Conservation (phyloP, 352 stramenopile species). For the Phytophthora nicotianae region DNA sequence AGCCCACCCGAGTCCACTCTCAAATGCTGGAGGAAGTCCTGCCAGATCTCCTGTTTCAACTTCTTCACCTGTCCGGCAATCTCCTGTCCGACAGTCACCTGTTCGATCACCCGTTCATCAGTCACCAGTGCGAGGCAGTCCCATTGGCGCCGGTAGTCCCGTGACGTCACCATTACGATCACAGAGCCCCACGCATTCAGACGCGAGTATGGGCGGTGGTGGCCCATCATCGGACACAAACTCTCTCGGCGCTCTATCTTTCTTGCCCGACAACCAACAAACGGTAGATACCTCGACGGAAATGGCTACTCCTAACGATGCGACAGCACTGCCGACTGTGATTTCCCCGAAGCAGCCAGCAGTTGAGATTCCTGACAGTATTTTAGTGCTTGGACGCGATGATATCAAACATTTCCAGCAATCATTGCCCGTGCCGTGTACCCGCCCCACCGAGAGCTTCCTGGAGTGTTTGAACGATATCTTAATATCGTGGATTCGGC, state of each 20-base stretch:
- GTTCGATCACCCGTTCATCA: conserved; percentile 48
- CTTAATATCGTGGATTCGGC: conserved; percentile 82
- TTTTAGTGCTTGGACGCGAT: conserved; percentile 69
- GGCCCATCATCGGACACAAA: conserved; percentile 67
- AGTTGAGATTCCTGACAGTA: conserved; percentile 50
- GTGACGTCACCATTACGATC: conserved; percentile 57
- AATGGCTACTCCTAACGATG: conserved; percentile 29
- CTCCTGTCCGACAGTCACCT: conserved; percentile 43
- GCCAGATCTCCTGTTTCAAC: conserved; percentile 44
- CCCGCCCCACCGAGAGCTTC: conserved; percentile 70
- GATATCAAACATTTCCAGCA: conserved; percentile 84
- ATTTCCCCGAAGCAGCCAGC: conserved; percentile 32
- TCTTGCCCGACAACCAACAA: conserved; percentile 70
- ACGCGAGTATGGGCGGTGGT: conserved; percentile 52
- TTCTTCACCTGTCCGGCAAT: conserved; percentile 48
- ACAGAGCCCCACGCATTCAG: conserved; percentile 74
- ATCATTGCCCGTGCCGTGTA: conserved; percentile 66
- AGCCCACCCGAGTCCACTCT: conserved; percentile 37
- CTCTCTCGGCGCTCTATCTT: conserved; percentile 78
- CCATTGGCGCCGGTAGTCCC: conserved; percentile 53
- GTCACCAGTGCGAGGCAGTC: conserved; percentile 56
- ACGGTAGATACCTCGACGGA: conserved; percentile 39
- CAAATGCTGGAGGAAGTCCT: conserved; percentile 45
- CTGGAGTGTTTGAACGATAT: conserved; percentile 85
- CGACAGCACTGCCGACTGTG: conserved; percentile 7